Evolutionary conservation across 768 basidiomycete genomes (phyloP).

Genomic region (Naganishia vaughanmartiniae): DNA sequence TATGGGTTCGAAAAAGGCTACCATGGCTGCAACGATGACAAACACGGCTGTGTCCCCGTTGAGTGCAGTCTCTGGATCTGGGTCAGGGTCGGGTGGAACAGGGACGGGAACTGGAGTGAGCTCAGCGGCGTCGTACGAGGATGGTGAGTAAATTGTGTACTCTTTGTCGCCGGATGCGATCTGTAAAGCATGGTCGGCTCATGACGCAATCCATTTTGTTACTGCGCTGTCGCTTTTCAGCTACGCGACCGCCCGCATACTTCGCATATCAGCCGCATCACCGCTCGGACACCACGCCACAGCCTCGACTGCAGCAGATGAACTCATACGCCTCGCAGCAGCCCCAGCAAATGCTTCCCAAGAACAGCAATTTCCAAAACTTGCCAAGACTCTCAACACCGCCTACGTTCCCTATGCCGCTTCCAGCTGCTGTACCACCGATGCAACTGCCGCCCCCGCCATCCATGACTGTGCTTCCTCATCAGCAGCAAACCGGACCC

Average conservation of each 20-base stretch:
- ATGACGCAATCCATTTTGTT: neutral
- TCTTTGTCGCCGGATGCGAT: neutral
- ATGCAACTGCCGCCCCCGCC: neutral
- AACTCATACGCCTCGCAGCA: neutral
- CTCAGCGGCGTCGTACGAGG: neutral
- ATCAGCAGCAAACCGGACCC: neutral
- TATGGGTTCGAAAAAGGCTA: neutral
- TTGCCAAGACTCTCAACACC: conserved; percentile 12
- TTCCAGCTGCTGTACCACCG: neutral
- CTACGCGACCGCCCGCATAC: conserved; percentile 6
- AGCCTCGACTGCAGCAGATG: conserved; percentile 2
- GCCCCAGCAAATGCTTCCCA: neutral
- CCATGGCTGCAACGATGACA: conserved; percentile 5
- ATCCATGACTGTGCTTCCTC: neutral
- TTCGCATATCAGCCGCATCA: neutral
- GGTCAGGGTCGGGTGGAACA: neutral
- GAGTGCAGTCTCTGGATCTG: conserved; percentile 14
- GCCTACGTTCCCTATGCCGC: neutral
- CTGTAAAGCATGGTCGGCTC: neutral
- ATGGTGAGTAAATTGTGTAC: neutral
- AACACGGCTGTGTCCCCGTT: neutral
- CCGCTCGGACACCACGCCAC: neutral
- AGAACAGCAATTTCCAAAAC: conserved; percentile 9
- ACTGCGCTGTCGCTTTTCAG: neutral
- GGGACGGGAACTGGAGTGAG: neutral